phyloP scores from a whole-genome alignment of 768 basidiomycete species.

The Mycena latifolia region DNA sequence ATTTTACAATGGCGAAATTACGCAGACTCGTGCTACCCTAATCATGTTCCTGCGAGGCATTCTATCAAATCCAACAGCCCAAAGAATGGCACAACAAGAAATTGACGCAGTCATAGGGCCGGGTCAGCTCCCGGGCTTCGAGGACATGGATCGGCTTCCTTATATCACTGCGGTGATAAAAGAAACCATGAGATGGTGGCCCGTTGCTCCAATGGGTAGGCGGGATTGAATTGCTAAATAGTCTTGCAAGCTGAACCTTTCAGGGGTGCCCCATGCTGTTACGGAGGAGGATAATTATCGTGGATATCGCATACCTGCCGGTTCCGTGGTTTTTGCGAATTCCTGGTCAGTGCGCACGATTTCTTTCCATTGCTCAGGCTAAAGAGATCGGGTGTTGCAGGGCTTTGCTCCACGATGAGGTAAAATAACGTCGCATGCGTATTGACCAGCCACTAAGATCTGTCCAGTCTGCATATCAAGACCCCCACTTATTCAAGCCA shows the following conservation, averaged over 20 bases:
- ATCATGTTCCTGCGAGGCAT: slow-evolving; percentile 45
- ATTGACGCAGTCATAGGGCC: slow-evolving; percentile 42
- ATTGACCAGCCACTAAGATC: background rate
- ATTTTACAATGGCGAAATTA: no score
- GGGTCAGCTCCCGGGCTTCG: slow-evolving; percentile 3
- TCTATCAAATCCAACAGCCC: slow-evolving; percentile 42
- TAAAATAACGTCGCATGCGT: background rate
- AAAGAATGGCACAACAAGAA: slow-evolving; percentile 45
- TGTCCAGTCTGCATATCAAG: slow-evolving; percentile 2
- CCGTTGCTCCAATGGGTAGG: background rate
- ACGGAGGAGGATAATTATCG: slow-evolving; percentile 32
- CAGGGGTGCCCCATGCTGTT: slow-evolving; percentile 29
- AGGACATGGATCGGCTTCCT: slow-evolving; percentile 4
- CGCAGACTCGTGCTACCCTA: background rate
- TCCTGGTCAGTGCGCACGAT: slow-evolving; percentile 7
- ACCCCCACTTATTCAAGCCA: slow-evolving; percentile 8
- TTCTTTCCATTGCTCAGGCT: background rate
- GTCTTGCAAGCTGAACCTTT: background rate
- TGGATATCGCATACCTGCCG: slow-evolving; percentile 34
- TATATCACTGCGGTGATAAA: slow-evolving; percentile 23
- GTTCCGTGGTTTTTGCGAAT: slow-evolving; percentile 22
- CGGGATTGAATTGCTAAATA: no score
- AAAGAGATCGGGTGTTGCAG: background rate
- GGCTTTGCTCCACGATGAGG: slow-evolving; percentile 14
- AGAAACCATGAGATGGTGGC: slow-evolving; percentile 17